These are phyloP conservation scores for Fusarium miscanthi DNA, from an alignment of 2,329 filamentous ascomycete species.

Conservation along the genomic window DNA sequence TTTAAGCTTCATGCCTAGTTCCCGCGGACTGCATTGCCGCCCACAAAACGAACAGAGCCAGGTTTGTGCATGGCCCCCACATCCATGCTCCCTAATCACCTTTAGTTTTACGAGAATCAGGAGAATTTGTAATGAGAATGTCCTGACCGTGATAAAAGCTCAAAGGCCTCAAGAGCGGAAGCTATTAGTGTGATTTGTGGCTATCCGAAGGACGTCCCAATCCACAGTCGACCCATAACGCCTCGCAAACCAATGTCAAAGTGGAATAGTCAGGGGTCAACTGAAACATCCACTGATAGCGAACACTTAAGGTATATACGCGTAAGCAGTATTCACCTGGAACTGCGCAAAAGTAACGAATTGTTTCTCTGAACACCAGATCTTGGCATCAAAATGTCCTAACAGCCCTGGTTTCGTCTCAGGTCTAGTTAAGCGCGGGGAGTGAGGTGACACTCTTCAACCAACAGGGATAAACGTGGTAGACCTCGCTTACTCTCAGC, in stretches of 20 bases:
- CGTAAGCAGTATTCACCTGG: neutral
- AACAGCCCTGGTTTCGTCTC: constrained; percentile 14
- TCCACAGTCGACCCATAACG: neutral
- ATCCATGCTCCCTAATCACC: neutral
- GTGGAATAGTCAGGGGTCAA: constrained; percentile 5
- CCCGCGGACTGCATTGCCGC: neutral
- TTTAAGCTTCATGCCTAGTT: neutral
- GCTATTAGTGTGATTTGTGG: neutral
- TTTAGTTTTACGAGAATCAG: neutral
- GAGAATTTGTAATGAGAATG: neutral
- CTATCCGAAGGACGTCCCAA: neutral
- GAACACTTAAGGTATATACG: neutral
- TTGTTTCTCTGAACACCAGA: neutral
- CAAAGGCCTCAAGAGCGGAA: neutral
- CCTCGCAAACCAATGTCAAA: constrained; percentile 5
- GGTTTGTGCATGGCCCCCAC: neutral
- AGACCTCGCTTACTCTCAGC: constrained; percentile 22
- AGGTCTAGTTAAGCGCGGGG: constrained; percentile 8
- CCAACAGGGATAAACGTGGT: constrained; percentile 8
- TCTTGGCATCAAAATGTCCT: neutral
- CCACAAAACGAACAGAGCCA: neutral
- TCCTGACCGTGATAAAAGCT: neutral
- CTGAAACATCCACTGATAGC: neutral
- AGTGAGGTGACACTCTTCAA: neutral
- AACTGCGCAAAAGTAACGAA: neutral